phyloP scores from a whole-genome alignment of 495 filamentous ascomycete genomes.

The Penicillium egyptiacum region DNA sequence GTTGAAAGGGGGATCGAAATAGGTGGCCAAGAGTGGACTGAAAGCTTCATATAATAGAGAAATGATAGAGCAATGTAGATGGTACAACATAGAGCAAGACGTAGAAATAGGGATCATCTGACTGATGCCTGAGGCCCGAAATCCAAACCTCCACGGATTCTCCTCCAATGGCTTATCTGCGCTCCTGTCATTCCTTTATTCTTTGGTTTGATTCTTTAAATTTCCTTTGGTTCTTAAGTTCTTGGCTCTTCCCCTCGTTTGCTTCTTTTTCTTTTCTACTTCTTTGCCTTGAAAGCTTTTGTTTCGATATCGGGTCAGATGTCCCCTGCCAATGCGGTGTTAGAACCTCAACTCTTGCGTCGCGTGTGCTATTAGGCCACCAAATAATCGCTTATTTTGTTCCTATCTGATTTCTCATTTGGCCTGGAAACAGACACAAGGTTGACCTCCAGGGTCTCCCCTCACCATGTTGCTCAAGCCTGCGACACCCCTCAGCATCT shows the following conservation, averaged over 20 bases:
- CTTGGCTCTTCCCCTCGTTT: constrained; percentile 21
- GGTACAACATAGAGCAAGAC: background rate
- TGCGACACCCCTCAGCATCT: constrained; percentile 84
- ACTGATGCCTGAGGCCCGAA: constrained; percentile 14
- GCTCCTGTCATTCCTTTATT: constrained; percentile 19
- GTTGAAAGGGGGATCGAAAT: background rate
- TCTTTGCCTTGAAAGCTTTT: background rate
- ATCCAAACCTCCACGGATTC: constrained; percentile 10
- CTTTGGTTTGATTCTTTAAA: background rate
- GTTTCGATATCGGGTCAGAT: background rate
- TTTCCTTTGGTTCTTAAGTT: constrained; percentile 2
- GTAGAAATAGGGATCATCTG: constrained; percentile 3
- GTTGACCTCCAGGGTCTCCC: constrained; percentile 18
- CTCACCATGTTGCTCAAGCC: constrained; percentile 69
- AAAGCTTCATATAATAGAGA: background rate
- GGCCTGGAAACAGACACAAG: background rate
- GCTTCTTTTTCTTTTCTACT: constrained; percentile 5
- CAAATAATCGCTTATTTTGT: background rate
- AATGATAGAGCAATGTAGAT: background rate
- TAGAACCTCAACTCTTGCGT: constrained; percentile 2
- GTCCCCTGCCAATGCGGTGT: constrained; percentile 11
- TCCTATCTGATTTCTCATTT: background rate
- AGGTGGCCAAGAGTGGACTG: background rate
- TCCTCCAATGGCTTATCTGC: constrained; percentile 10
- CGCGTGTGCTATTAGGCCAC: constrained; percentile 3